Base-by-base conservation (phyloP, 2,329 filamentous ascomycete genomes). In the Talaromyces sp. region DNA sequence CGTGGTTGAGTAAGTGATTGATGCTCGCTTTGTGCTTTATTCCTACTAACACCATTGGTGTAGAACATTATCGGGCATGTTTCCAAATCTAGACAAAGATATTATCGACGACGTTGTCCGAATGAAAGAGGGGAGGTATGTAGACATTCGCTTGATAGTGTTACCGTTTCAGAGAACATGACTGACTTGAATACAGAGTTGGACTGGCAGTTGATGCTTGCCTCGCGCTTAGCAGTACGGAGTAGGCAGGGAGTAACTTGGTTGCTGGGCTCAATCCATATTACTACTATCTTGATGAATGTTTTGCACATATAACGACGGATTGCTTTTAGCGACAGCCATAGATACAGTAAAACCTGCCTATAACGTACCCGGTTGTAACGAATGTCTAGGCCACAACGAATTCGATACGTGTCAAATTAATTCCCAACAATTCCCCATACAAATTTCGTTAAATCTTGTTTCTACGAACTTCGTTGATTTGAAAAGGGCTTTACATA, bases 51-150 rank as follows among this genome's bases (percentile, higher is more conserved):
- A 21, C n/a, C n/a, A n/a, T n/a, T 35, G 17, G 31, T 19, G 19
- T 43, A 79, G 77, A 75, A 97, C 94, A 36, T 77, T 99, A 58
- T 87, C 90, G 50, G 89, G 91, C 66, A 99, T 99, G 94, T 99
- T 99, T 72, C 94, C 94, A 0, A 91, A 95, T 69, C 78, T 99
- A 53, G 94, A 99, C 72, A 85, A 86, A 67, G 95, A 99, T 51
- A 83, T 99, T 37, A 97, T 99, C 69, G 92, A 92, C 67, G 94
- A 99, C 76, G 94, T 99, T 40, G 94, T 99, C 25, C 86, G 93
- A 71, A 85, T 95, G 77, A 97, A 99, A 76, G 88, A 97, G 74
- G 95, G 94, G 70, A 85, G 90, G 91, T 93, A 73, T 77, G 89
- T 83, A 53, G 36, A 31, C 56, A 43, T 15, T 25, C 35, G 25